Evolutionary conservation across 768 basidiomycete genomes (phyloP).

Genomic region (Psilocybe cubensis): DNA sequence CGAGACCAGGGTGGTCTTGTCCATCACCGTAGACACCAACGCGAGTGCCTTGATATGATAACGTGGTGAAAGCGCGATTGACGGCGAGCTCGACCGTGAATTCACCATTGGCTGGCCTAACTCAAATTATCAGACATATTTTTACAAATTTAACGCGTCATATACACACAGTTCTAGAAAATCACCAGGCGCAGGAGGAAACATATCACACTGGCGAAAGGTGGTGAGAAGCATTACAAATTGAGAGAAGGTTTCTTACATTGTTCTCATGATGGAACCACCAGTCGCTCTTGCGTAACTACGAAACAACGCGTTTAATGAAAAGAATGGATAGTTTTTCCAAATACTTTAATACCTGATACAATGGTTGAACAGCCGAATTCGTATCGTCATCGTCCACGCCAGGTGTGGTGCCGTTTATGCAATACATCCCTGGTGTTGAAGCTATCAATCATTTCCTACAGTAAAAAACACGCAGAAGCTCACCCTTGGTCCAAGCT

Average conservation of each 20-base stretch:
- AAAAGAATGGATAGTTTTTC: neutral
- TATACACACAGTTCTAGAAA: conserved; percentile 44
- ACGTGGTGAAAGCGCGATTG: conserved; percentile 45
- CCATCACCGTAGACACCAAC: conserved; percentile 36
- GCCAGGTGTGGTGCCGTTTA: conserved; percentile 35
- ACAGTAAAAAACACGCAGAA: neutral
- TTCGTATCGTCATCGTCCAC: conserved; percentile 33
- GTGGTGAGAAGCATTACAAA: neutral
- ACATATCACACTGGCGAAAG: conserved; percentile 43
- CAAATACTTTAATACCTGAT: conserved; percentile 22
- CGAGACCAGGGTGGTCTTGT: conserved; percentile 34
- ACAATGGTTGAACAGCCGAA: conserved; percentile 36
- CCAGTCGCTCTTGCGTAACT: conserved; percentile 40
- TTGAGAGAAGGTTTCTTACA: conserved; percentile 22
- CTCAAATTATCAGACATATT: neutral
- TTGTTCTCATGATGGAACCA: conserved; percentile 45
- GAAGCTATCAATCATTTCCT: neutral
- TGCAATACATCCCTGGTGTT: conserved; percentile 36
- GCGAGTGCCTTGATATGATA: conserved; percentile 34
- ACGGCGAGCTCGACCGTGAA: conserved; percentile 47
- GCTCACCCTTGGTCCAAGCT: conserved; percentile 32
- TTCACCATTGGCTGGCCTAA: conserved; percentile 41
- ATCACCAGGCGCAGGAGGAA: conserved; percentile 44
- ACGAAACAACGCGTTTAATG: neutral
- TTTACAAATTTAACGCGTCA: neutral